Conservation (phyloP, 306 rosid species). For the Quercus ilex region DNA sequence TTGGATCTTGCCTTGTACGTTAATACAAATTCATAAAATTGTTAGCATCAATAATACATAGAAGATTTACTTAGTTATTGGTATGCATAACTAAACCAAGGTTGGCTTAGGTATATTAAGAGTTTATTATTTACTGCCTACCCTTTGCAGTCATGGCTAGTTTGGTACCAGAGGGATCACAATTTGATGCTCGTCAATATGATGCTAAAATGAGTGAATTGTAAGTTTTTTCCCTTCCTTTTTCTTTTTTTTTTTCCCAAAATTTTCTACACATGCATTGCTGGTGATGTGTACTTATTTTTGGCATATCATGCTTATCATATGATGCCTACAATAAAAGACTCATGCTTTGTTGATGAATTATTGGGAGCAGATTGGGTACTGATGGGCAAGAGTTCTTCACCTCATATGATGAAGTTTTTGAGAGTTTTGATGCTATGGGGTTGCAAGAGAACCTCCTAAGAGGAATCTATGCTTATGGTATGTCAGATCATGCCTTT, state of each 20-base stretch:
- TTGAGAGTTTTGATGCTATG: slow-evolving; percentile 61
- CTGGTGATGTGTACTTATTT: neutral
- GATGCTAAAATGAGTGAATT: slow-evolving; percentile 69
- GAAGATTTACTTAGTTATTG: neutral
- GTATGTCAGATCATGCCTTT: slow-evolving; percentile 28
- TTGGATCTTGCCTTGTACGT: neutral
- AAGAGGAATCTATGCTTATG: slow-evolving; percentile 74
- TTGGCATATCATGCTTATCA: neutral
- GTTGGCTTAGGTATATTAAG: neutral
- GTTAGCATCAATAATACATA: neutral
- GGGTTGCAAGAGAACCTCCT: slow-evolving; percentile 78
- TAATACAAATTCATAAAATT: neutral
- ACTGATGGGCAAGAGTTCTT: slow-evolving; percentile 58
- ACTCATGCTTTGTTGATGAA: slow-evolving; percentile 20
- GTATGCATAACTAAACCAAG: neutral
- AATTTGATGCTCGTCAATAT: slow-evolving; percentile 55
- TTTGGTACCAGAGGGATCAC: slow-evolving; percentile 54
- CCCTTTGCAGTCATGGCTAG: slow-evolving; percentile 55
- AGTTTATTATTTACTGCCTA: neutral
- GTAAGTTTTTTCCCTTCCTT: slow-evolving; percentile 27
- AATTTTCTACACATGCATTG: neutral
- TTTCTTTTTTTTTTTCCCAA: neutral
- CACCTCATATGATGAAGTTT: slow-evolving; percentile 68
- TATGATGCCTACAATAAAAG: neutral
- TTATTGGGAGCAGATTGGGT: slow-evolving; percentile 44